phyloP scores from a whole-genome alignment of 2,329 filamentous ascomycete species.

The Fusarium paranaense region DNA sequence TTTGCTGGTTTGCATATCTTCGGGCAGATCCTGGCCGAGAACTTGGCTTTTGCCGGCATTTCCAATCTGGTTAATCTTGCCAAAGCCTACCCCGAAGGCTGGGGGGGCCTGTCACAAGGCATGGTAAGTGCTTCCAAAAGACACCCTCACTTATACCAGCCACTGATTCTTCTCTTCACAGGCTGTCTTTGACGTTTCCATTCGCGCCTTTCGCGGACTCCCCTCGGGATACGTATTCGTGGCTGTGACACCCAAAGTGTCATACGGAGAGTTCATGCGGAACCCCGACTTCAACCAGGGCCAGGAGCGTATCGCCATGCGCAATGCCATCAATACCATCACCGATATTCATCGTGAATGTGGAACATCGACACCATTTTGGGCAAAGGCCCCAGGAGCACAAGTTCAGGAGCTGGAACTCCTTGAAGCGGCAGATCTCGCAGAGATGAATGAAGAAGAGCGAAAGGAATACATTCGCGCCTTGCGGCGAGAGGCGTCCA shows the following conservation, averaged over 20 bases:
- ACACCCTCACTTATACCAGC: background rate
- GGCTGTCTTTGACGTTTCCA: conserved; percentile 46
- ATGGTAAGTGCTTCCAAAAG: conserved; percentile 33
- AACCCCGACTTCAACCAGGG: background rate
- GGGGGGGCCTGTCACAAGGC: conserved; percentile 37
- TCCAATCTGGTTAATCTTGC: conserved; percentile 38
- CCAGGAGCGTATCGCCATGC: background rate
- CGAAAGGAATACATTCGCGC: background rate
- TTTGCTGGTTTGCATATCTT: conserved; percentile 24
- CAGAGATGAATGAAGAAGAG: background rate
- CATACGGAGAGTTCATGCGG: conserved; percentile 20
- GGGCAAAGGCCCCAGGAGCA: background rate
- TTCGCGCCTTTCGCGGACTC: conserved; percentile 18
- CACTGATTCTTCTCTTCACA: conserved; percentile 9
- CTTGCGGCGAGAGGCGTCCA: too few species aligned
- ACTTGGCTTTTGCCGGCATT: conserved; percentile 37
- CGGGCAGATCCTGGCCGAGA: conserved; percentile 19
- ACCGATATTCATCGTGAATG: background rate
- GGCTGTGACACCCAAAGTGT: conserved; percentile 42
- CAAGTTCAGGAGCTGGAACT: too few species aligned
- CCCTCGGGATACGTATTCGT: conserved; percentile 43
- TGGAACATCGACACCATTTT: conserved; percentile 12
- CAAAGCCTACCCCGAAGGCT: conserved; percentile 35
- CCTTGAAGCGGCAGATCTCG: background rate
- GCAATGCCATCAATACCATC: background rate